Percentiles rank a stretch among this genome's conserved stretches.
Evolutionary conservation across 306 rosid genomes (phyloP).

Genomic region (Rosa chinensis): DNA sequence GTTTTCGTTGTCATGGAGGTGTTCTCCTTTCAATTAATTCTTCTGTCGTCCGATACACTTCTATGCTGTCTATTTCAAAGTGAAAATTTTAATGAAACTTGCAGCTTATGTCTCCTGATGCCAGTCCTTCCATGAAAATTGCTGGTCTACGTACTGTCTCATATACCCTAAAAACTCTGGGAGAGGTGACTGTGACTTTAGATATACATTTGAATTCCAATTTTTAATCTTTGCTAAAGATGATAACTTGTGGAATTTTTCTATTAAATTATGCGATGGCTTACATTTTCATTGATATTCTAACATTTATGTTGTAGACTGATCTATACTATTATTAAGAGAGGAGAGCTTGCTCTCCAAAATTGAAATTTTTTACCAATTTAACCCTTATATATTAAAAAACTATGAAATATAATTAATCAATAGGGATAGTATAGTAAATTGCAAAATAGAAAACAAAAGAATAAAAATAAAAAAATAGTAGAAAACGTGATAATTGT

Average conservation of each 20-base stretch:
- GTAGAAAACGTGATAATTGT: no score
- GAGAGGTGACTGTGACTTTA: constrained; percentile 60
- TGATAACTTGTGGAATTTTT: not conserved
- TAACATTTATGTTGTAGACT: constrained; percentile 1
- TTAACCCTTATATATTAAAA: no score
- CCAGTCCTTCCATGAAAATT: constrained; percentile 78
- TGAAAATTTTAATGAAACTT: constrained; percentile 24
- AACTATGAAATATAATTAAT: no score
- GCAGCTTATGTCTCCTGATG: constrained; percentile 78
- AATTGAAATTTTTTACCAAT: no score
- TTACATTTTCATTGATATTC: constrained; percentile 1
- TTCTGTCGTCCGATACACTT: not conserved
- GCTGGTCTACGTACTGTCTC: constrained; percentile 83
- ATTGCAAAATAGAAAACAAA: no score
- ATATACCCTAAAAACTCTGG: constrained; percentile 76
- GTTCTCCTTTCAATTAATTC: not conserved
- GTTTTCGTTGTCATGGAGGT: constrained; percentile 16
- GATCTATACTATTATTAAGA: not conserved
- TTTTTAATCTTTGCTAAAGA: not conserved
- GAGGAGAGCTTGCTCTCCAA: no score
- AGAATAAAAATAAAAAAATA: no score
- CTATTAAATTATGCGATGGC: not conserved
- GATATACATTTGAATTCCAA: constrained; percentile 4
- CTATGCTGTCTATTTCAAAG: constrained; percentile 1
- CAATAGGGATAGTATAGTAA: no score